Evolutionary conservation across 2,329 filamentous ascomycete genomes (phyloP).

Genomic region (Calonectria henricotiae): DNA sequence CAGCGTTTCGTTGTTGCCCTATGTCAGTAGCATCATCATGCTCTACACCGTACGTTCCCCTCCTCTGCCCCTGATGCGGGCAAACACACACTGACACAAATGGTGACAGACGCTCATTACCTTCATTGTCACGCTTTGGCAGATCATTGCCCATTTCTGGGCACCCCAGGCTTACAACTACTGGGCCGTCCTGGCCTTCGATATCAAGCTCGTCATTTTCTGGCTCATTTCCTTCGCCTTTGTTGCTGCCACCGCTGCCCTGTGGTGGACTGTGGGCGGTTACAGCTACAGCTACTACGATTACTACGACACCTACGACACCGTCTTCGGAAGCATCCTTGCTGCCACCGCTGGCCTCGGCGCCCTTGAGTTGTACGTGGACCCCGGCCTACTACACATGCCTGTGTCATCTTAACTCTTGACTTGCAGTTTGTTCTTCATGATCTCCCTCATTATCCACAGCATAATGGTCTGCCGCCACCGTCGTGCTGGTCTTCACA

Average conservation of each 20-base stretch:
- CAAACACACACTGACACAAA: slow-evolving; percentile 30
- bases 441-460: slow-evolving; percentile 62
- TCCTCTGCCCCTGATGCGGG: not conserved
- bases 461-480: slow-evolving; percentile 63
- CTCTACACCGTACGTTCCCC: slow-evolving; percentile 59
- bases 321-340: slow-evolving; percentile 52
- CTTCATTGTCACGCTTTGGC: slow-evolving; percentile 65
- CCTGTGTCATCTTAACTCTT: not conserved
- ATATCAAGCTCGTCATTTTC: slow-evolving; percentile 68
- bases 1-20: slow-evolving; percentile 56
- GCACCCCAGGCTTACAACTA: slow-evolving; percentile 67
- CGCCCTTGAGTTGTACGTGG: slow-evolving; percentile 63
- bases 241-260: slow-evolving; percentile 56
- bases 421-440: slow-evolving; percentile 60
- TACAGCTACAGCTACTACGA: slow-evolving; percentile 51
- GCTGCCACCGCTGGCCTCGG: slow-evolving; percentile 61
- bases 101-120: slow-evolving; percentile 60
- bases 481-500: slow-evolving; percentile 53
- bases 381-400: fast-evolving
- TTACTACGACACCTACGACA: slow-evolving; percentile 47
- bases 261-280: slow-evolving; percentile 43
- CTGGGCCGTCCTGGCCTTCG: slow-evolving; percentile 68
- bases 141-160: slow-evolving; percentile 62
- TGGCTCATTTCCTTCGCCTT: slow-evolving; percentile 67
- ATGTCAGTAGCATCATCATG: slow-evolving; percentile 57